phyloP scores from a whole-genome alignment of 257 asterid species.

The Fraxinus americana region DNA sequence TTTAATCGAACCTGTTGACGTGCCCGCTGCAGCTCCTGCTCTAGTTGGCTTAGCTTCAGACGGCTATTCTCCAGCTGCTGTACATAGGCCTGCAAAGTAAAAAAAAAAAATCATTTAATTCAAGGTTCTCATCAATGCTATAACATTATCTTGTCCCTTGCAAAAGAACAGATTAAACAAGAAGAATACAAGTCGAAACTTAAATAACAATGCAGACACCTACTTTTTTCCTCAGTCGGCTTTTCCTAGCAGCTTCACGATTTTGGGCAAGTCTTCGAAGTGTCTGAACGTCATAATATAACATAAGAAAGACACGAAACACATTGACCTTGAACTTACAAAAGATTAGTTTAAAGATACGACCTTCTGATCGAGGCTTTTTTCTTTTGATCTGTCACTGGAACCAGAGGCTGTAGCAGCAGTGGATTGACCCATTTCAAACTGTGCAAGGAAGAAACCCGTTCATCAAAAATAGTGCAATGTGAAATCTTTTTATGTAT shows the following conservation, averaged over 20 bases:
- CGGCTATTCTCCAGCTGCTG: conserved; percentile 97
- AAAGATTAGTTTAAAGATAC: conserved; percentile 6
- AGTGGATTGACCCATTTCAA: conserved; percentile 62
- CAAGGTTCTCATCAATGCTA: neutral
- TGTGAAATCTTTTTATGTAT: neutral
- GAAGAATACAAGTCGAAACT: conserved; percentile 14
- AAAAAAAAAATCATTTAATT: conserved; percentile 1
- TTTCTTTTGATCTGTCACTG: conserved; percentile 77
- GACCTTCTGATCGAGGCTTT: conserved; percentile 75
- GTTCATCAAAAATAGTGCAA: conserved; percentile 18
- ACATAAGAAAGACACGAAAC: conserved; percentile 26
- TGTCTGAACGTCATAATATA: conserved; percentile 48
- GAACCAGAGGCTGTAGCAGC: conserved; percentile 58
- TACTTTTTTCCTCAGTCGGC: conserved; percentile 90
- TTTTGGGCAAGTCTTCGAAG: conserved; percentile 89
- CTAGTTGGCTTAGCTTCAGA: conserved; percentile 80
- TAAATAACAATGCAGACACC: conserved; percentile 28
- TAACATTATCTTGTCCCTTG: neutral
- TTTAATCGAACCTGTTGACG: conserved; percentile 58
- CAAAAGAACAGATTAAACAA: neutral
- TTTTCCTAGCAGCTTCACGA: conserved; percentile 97
- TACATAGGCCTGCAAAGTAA: conserved; percentile 74
- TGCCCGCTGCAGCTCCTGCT: conserved; percentile 91
- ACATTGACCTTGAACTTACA: conserved; percentile 13
- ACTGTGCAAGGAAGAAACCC: conserved; percentile 47